phyloP scores from a whole-genome alignment of 352 stramenopile genomes.

The Globisporangium heterothallicum region DNA sequence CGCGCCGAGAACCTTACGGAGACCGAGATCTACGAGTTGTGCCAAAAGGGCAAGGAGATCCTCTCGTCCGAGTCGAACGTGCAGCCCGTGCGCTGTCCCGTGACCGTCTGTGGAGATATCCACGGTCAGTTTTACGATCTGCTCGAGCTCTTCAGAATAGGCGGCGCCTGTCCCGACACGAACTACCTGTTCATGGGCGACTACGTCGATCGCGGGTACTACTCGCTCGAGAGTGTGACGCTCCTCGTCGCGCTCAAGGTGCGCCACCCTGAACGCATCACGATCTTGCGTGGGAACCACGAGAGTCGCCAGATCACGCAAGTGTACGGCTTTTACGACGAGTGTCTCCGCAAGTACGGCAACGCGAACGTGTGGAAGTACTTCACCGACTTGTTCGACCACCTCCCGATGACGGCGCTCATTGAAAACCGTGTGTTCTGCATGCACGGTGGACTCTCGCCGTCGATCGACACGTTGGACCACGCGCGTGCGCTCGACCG shows the following conservation, averaged over 20 bases:
- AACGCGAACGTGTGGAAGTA: constrained; percentile 90
- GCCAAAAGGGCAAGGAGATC: constrained; percentile 88
- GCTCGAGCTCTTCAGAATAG: constrained; percentile 87
- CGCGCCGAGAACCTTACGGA: constrained; percentile 86
- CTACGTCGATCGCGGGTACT: constrained; percentile 88
- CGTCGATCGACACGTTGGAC: constrained; percentile 86
- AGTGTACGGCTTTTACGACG: constrained; percentile 63
- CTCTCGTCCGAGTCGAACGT: constrained; percentile 81
- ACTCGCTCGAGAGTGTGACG: constrained; percentile 81
- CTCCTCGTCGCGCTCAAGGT: constrained; percentile 84
- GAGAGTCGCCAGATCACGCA: constrained; percentile 34
- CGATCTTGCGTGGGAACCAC: constrained; percentile 69
- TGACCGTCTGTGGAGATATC: constrained; percentile 87
- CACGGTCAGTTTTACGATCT: constrained; percentile 89
- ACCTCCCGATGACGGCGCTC: constrained; percentile 83
- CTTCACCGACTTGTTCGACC: constrained; percentile 88
- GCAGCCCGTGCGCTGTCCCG: constrained; percentile 77
- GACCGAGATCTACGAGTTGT: constrained; percentile 87
- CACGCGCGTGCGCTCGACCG: constrained; percentile 79
- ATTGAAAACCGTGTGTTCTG: constrained; percentile 89
- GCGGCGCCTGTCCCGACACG: constrained; percentile 79
- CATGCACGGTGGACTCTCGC: constrained; percentile 86
- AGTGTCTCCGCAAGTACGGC: constrained; percentile 67
- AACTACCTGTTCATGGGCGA: constrained; percentile 91
- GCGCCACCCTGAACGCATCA: constrained; percentile 82